Percentiles rank a stretch among this genome's conserved stretches.
These are phyloP conservation scores for Aspergillus glaucus DNA, from an alignment of 2,329 filamentous ascomycete species.

Conservation along the genomic window DNA sequence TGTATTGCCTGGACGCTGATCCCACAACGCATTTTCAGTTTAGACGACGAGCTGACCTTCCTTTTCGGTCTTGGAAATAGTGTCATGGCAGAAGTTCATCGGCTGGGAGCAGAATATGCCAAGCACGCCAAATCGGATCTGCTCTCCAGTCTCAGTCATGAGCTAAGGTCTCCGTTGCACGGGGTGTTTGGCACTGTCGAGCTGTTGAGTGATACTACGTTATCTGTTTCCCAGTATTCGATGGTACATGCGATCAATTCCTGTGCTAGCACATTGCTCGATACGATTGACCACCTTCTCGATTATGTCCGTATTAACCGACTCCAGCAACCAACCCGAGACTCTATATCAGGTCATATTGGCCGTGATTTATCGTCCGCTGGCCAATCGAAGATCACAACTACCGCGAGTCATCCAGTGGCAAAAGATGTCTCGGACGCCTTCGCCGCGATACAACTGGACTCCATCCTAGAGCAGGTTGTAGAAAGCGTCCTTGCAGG, in stretches of 20 bases:
- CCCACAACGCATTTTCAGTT: slow-evolving; percentile 19
- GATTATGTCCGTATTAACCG: slow-evolving; percentile 27
- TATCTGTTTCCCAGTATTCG: slow-evolving; percentile 21
- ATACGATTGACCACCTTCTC: slow-evolving; percentile 36
- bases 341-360: neutral
- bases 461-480: slow-evolving; percentile 12
- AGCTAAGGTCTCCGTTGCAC: slow-evolving; percentile 31
- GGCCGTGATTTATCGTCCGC: neutral
- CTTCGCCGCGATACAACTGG: slow-evolving; percentile 5
- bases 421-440: slow-evolving; percentile 1
- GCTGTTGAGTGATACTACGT: slow-evolving; percentile 24
- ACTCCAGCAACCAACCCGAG: neutral
- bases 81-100: slow-evolving; percentile 28
- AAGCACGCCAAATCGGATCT: slow-evolving; percentile 29
- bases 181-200: slow-evolving; percentile 30
- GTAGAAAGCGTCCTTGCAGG: slow-evolving; percentile 15
- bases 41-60: slow-evolving; percentile 23
- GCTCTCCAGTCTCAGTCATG: slow-evolving; percentile 29
- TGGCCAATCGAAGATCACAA: neutral
- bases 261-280: slow-evolving; percentile 38
- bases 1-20: slow-evolving; percentile 22
- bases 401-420: slow-evolving; percentile 1
- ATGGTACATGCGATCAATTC: slow-evolving; percentile 32
- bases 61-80: slow-evolving; percentile 26
- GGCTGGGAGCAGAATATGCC: slow-evolving; percentile 23